phyloP scores from a whole-genome alignment of 495 filamentous ascomycete genomes.

The Penicillium canescens region DNA sequence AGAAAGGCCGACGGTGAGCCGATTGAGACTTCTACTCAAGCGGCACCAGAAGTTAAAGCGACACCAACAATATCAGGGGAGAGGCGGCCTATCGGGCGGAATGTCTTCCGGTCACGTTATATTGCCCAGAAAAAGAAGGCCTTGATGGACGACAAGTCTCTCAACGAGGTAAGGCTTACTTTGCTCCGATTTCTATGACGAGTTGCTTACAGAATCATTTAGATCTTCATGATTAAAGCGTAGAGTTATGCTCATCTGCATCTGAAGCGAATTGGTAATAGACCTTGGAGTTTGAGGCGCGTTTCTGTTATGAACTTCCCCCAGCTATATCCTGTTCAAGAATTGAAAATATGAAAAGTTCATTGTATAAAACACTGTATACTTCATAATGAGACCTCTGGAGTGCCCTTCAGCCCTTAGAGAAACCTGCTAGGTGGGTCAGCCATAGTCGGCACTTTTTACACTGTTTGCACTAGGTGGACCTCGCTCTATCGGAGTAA shows the following conservation, averaged over 20 bases:
- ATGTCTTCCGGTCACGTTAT: slow-evolving; percentile 66
- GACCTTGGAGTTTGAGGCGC: slow-evolving; percentile 4
- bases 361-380: too few species aligned
- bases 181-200: neutral
- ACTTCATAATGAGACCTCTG: too few species aligned
- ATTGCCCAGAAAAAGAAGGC: slow-evolving; percentile 80
- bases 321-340: slow-evolving; percentile 1
- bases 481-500: too few species aligned
- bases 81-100: slow-evolving; percentile 52
- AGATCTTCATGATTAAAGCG: slow-evolving; percentile 77
- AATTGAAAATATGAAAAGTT: neutral
- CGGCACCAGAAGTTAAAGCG: slow-evolving; percentile 18
- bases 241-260: slow-evolving; percentile 14
- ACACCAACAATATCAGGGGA: slow-evolving; percentile 35
- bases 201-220: slow-evolving; percentile 33
- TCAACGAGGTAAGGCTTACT: slow-evolving; percentile 66
- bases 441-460: too few species aligned
- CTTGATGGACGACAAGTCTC: slow-evolving; percentile 65
- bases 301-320: neutral
- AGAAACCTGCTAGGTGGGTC: too few species aligned
- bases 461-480: too few species aligned
- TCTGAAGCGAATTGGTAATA: slow-evolving; percentile 5
- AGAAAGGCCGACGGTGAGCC: slow-evolving; percentile 46
- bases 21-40: slow-evolving; percentile 6
- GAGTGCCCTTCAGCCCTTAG: too few species aligned